Conservation (phyloP, 2,329 filamentous ascomycete species). For the Coleophoma crateriformis region DNA sequence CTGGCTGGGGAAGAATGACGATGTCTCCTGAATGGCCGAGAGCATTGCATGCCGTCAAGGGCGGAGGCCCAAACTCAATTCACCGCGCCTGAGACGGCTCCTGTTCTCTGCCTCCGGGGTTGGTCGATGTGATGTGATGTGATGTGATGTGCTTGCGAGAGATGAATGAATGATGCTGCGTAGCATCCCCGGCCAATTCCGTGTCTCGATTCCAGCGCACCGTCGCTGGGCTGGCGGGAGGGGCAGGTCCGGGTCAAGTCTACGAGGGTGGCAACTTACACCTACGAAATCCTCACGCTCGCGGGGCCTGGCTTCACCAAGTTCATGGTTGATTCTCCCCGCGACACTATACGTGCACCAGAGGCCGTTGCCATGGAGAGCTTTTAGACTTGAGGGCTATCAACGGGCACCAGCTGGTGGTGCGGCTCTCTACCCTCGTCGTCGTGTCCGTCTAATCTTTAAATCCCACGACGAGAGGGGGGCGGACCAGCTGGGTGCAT, state of each 20-base stretch:
- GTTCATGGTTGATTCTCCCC: neutral
- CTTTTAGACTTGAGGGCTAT: neutral
- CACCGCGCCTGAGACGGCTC: too few relatives aligned
- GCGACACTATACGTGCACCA: neutral
- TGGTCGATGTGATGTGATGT: too few relatives aligned
- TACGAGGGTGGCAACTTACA: neutral
- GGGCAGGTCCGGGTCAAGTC: neutral
- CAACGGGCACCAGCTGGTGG: conserved; percentile 5
- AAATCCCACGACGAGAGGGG: conserved; percentile 4
- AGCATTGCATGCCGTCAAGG: too few relatives aligned
- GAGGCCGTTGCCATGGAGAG: neutral
- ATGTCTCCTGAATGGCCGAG: too few relatives aligned
- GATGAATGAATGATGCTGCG: too few relatives aligned
- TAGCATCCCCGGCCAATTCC: too few relatives aligned
- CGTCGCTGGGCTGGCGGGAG: neutral
- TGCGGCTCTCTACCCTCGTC: conserved; percentile 9
- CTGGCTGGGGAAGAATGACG: too few relatives aligned
- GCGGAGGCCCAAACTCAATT: too few relatives aligned
- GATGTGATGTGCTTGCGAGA: too few relatives aligned
- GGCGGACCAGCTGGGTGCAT: neutral
- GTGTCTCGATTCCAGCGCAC: too few relatives aligned
- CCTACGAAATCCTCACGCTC: neutral
- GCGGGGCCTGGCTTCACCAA: neutral
- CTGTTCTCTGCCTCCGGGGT: too few relatives aligned
- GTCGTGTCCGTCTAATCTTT: conserved; percentile 17